phyloP scores from a whole-genome alignment of 2,329 filamentous ascomycete species.

The Penicillium hordei region DNA sequence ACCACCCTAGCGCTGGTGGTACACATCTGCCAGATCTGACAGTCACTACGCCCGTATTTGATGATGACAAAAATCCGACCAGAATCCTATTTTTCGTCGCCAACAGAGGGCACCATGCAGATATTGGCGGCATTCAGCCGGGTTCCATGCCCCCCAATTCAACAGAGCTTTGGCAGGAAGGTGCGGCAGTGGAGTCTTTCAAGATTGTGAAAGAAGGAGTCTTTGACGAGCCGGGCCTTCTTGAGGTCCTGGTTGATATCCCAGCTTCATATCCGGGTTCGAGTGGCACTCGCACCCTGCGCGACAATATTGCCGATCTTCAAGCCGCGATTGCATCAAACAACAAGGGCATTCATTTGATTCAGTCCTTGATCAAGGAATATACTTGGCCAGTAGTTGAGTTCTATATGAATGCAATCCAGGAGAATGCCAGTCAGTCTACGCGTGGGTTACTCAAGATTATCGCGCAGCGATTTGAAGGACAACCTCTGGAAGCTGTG shows the following conservation, averaged over 20 bases:
- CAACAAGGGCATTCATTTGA: constrained; percentile 40
- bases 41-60: constrained; percentile 71
- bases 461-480: not conserved
- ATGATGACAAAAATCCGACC: constrained; percentile 51
- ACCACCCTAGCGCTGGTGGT: constrained; percentile 76
- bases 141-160: constrained; percentile 43
- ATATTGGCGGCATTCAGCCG: constrained; percentile 66
- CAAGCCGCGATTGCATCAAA: constrained; percentile 50
- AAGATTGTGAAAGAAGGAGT: constrained; percentile 33
- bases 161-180: constrained; percentile 41
- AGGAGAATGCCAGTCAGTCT: constrained; percentile 5
- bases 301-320: constrained; percentile 48
- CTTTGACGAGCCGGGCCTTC: constrained; percentile 51
- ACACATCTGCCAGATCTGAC: constrained; percentile 78
- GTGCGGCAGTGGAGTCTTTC: constrained; percentile 36
- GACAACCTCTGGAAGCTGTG: constrained; percentile 45
- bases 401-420: constrained; percentile 16
- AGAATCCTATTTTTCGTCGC: constrained; percentile 52
- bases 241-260: constrained; percentile 17
- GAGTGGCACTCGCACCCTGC: constrained; percentile 65
- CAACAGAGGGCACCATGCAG: constrained; percentile 66
- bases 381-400: constrained; percentile 54
- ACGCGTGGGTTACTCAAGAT: constrained; percentile 7
- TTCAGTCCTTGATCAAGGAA: constrained; percentile 39
- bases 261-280: constrained; percentile 57